phyloP scores from a whole-genome alignment of 441 rosid genomes.

The Gossypium gossypioides region DNA sequence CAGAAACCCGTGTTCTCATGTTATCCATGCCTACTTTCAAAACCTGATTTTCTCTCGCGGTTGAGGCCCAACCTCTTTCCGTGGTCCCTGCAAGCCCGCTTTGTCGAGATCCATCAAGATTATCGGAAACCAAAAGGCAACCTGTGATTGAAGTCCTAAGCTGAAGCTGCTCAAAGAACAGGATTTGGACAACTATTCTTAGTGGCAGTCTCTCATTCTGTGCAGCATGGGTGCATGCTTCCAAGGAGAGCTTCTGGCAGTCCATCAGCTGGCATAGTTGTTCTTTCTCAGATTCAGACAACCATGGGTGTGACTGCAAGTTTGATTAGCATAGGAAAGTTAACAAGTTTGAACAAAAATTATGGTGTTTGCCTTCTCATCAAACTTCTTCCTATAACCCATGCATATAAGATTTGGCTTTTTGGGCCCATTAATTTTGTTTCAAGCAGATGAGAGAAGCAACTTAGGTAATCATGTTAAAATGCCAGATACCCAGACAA shows the following conservation, averaged over 20 bases:
- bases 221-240: slow-evolving; percentile 98
- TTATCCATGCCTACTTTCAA: slow-evolving; percentile 91
- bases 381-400: background rate
- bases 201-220: slow-evolving; percentile 91
- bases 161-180: slow-evolving; percentile 98
- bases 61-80: slow-evolving; percentile 88
- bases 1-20: slow-evolving; percentile 83
- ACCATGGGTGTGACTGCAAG: slow-evolving; percentile 90
- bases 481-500: background rate
- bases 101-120: slow-evolving; percentile 83
- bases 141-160: slow-evolving; percentile 89
- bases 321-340: slow-evolving; percentile 7
- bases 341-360: slow-evolving; percentile 8
- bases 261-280: slow-evolving; percentile 81
- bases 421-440: background rate
- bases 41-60: slow-evolving; percentile 89
- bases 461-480: background rate
- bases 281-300: slow-evolving; percentile 78
- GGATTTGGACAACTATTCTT: slow-evolving; percentile 79
- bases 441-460: background rate
- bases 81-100: slow-evolving; percentile 58
- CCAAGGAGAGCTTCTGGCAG: slow-evolving; percentile 92
- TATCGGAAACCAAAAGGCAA: slow-evolving; percentile 86
- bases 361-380: too few relatives aligned
- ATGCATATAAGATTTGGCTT: background rate